phyloP scores from a whole-genome alignment of 2,329 filamentous ascomycete species.

The Penicillium sp. region DNA sequence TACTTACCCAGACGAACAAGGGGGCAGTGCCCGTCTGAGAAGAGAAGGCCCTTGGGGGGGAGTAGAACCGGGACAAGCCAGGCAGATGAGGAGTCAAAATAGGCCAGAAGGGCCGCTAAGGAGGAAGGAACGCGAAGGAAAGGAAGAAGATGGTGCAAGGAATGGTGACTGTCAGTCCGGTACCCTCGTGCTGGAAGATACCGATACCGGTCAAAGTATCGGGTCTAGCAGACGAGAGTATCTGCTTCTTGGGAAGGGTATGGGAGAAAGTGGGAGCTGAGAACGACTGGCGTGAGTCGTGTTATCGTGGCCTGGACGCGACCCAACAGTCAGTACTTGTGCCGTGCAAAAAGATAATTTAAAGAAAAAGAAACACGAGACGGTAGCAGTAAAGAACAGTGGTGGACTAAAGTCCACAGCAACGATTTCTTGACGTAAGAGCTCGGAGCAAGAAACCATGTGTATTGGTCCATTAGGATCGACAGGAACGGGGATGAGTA shows the following conservation, averaged over 20 bases:
- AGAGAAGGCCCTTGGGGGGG: constrained; percentile 88
- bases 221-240: constrained; percentile 75
- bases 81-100: constrained; percentile 65
- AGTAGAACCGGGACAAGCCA: constrained; percentile 67
- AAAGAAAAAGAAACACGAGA: too few relatives aligned
- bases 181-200: constrained; percentile 66
- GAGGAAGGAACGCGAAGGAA: constrained; percentile 76
- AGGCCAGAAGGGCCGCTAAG: constrained; percentile 69
- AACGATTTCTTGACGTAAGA: too few relatives aligned
- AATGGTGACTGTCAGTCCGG: constrained; percentile 72
- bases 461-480: too few relatives aligned
- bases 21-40: constrained; percentile 80
- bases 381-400: too few relatives aligned
- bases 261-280: constrained; percentile 14
- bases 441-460: too few relatives aligned
- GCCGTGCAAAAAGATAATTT: too few relatives aligned
- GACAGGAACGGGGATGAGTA: too few relatives aligned
- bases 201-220: constrained; percentile 84
- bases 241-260: constrained; percentile 48
- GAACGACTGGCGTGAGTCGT: constrained; percentile 34
- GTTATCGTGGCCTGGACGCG: constrained; percentile 62
- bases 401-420: too few relatives aligned
- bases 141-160: constrained; percentile 75
- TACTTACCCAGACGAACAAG: constrained; percentile 94
- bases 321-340: constrained; percentile 19